Percentiles rank a stretch among this genome's conserved stretches.
Evolutionary conservation across 495 filamentous ascomycete genomes (phyloP).

Genomic region (Parachaetomium inaequale): DNA sequence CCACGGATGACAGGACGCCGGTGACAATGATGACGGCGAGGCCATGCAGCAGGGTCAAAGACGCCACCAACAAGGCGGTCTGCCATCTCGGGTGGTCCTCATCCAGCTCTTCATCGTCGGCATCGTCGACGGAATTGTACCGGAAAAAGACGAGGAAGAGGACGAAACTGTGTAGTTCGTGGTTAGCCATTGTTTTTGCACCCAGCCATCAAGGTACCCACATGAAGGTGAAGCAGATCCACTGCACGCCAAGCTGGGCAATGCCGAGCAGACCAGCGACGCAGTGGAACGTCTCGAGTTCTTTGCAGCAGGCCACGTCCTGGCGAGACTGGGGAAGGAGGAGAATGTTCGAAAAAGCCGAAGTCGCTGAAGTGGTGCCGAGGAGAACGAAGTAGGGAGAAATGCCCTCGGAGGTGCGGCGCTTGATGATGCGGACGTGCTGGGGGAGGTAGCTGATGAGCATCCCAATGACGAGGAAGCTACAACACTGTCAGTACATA

Average conservation of each 20-base stretch:
- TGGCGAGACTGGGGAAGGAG: conserved; percentile 70
- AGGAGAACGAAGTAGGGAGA: conserved; percentile 92
- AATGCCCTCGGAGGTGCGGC: conserved; percentile 89
- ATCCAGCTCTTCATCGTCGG: conserved; percentile 32
- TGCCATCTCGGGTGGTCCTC: conserved; percentile 59
- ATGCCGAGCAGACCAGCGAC: conserved; percentile 81
- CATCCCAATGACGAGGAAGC: conserved; percentile 85
- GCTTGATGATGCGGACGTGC: conserved; percentile 81
- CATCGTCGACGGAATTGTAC: conserved; percentile 56
- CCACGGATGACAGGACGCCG: conserved; percentile 54
- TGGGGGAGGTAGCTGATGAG: conserved; percentile 92
- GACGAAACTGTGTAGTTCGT: conserved; percentile 56
- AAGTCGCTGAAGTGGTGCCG: conserved; percentile 81
- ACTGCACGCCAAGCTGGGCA: conserved; percentile 84
- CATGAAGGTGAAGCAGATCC: conserved; percentile 89
- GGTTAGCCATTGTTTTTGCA: neutral
- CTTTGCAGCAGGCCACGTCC: conserved; percentile 79
- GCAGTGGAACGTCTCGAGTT: conserved; percentile 76
- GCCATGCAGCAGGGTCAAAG: conserved; percentile 67
- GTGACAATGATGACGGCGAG: conserved; percentile 63
- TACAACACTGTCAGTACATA: conserved; percentile 34
- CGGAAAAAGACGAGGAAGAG: conserved; percentile 82
- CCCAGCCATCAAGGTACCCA: conserved; percentile 41
- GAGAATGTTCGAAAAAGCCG: conserved; percentile 86
- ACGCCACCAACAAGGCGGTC: conserved; percentile 69